phyloP scores from a whole-genome alignment of 2,329 filamentous ascomycete species.

The Tolypocladium tropicale region DNA sequence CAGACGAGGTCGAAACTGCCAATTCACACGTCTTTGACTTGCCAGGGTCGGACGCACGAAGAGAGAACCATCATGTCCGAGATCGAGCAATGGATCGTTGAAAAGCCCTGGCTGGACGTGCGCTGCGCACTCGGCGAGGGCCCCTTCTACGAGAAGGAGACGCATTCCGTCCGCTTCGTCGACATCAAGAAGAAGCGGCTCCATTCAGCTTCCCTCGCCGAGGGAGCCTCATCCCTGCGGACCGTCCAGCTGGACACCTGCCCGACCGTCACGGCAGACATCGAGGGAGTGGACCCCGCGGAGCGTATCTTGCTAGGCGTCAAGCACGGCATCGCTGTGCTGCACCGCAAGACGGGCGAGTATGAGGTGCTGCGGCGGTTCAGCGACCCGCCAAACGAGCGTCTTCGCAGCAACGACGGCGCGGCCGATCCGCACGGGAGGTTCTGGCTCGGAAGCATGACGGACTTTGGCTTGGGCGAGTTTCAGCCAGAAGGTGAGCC shows the following conservation, averaged over 20 bases:
- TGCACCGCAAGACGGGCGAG: slow-evolving; percentile 50
- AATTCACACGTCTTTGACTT: not conserved
- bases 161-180: slow-evolving; percentile 61
- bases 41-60: not conserved
- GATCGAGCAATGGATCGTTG: slow-evolving; percentile 38
- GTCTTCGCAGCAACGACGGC: slow-evolving; percentile 70
- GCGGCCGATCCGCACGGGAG: slow-evolving; percentile 68
- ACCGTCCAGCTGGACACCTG: slow-evolving; percentile 47
- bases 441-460: slow-evolving; percentile 84
- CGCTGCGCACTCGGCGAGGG: slow-evolving; percentile 63
- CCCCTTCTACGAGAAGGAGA: slow-evolving; percentile 59
- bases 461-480: slow-evolving; percentile 49
- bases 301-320: slow-evolving; percentile 66
- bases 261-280: slow-evolving; percentile 65
- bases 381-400: slow-evolving; percentile 31
- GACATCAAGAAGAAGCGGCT: slow-evolving; percentile 74
- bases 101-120: slow-evolving; percentile 45
- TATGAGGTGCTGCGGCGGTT: slow-evolving; percentile 46
- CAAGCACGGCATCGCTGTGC: slow-evolving; percentile 72
- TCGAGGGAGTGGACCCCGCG: slow-evolving; percentile 50
- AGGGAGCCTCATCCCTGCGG: slow-evolving; percentile 52
- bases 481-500: slow-evolving; percentile 50
- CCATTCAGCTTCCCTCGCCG: slow-evolving; percentile 56
- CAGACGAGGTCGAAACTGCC: not conserved
- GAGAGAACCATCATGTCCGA: not conserved